Evolutionary conservation across 1,284 basidiomycete genomes (phyloP), one percentile per base, ranked within the genome.

Genomic region (Naganishia sp.): DNA sequence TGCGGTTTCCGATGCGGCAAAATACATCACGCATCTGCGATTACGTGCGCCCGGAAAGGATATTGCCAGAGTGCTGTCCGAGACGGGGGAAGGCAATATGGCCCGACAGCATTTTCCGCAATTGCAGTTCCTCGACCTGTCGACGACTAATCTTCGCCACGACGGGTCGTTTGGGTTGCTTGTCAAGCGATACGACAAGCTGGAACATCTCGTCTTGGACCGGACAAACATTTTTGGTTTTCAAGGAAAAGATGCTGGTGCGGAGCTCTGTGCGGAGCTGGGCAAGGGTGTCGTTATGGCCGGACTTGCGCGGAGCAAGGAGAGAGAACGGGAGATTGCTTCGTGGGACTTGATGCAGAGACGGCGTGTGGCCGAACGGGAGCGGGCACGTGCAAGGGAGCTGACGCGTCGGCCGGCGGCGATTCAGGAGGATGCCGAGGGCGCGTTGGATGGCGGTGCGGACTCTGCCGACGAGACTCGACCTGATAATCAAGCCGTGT

Each of bases 171-270:
- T 81, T 0, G 67, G 75, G 0, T 70, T 73, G 15, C 66, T 81
- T 28, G 66, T 81, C 3, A 67, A 71, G 31, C 64, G 66, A 17
- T 76, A 78, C 50, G 56, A 68, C 2, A 68, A 68, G 2, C 71
- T 81, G 7, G 74, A 79, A 69, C 79, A 80, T 63, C 72, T 81
- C 25, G 76, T 81, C 10, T 70, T 81, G 43, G 80, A 81, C 66
- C 75, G 76, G 35, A 77, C 78, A 54, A 80, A 80, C 66, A 71
- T 81, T 25, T 80, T 81, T 65, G 79, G 79, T 15, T 80, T 80
- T 52, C 69, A 66, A 13, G 79, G 76, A 4, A 72, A 72, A 32
- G 79, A 78, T 32, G 74, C 72, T 35, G 80, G 79, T 7, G 66
- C 68, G 6, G 74, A 76, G 46, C 41, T 77, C 46, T 77, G 78